These are phyloP conservation scores for Stephanodiscus minutulus DNA, from an alignment of 108 stramenopile genomes.

Conservation along the genomic window DNA sequence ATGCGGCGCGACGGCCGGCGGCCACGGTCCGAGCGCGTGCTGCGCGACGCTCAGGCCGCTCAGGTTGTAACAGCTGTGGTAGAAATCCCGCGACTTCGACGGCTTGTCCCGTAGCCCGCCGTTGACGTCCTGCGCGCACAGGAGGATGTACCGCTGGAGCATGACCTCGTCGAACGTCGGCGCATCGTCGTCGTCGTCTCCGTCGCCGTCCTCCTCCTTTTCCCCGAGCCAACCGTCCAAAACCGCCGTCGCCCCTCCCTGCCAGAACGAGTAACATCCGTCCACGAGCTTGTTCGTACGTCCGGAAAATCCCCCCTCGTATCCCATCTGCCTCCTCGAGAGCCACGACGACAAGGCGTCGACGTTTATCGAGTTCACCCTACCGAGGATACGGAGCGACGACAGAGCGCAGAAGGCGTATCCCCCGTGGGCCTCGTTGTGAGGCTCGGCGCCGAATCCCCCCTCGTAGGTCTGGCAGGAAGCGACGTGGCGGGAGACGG, in stretches of 20 bases:
- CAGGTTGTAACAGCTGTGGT: constrained; percentile 98
- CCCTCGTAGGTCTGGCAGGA: constrained; percentile 98
- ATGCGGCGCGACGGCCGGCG: not conserved
- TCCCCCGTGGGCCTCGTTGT: constrained; percentile 97
- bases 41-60: constrained; percentile 92
- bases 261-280: constrained; percentile 99
- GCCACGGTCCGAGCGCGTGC: constrained; percentile 50
- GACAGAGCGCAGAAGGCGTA: constrained; percentile 97
- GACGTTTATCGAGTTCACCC: too few relatives aligned
- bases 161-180: constrained; percentile 68
- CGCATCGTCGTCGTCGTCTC: not conserved
- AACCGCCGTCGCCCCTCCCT: constrained; percentile 88
- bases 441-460: constrained; percentile 95
- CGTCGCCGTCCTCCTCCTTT: not conserved
- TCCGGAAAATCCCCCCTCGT: constrained; percentile 96
- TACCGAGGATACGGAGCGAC: constrained; percentile 72
- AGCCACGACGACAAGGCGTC: constrained; percentile 83
- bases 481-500: constrained; percentile 47
- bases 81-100: constrained; percentile 91
- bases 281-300: constrained; percentile 98
- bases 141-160: constrained; percentile 94
- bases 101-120: constrained; percentile 97
- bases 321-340: constrained; percentile 80
- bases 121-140: constrained; percentile 95
- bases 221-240: constrained; percentile 53